Percentiles rank a stretch among this genome's conserved stretches.
Evolutionary conservation across 129 eudicot species (phyloP).

Genomic region (Rutidosis leptorrhynchoides): DNA sequence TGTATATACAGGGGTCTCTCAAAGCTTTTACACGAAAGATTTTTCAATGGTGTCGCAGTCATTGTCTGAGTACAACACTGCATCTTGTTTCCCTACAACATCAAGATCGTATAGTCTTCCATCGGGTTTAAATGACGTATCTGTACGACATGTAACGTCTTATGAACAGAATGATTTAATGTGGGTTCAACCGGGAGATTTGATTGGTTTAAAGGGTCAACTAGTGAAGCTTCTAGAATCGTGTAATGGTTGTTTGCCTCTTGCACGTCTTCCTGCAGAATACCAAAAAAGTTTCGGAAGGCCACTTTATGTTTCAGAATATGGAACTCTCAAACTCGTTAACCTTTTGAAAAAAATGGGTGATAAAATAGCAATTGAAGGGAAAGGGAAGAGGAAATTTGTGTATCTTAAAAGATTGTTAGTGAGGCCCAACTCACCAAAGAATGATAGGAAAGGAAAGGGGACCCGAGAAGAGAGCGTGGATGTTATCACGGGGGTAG

Average conservation of each 20-base stretch:
- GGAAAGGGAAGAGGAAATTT: constrained; percentile 64
- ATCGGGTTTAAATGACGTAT: constrained; percentile 46
- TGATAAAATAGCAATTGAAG: constrained; percentile 56
- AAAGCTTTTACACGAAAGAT: constrained; percentile 41
- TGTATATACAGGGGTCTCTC: constrained; percentile 71
- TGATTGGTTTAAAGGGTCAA: constrained; percentile 74
- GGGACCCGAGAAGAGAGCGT: constrained; percentile 45
- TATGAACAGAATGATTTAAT: constrained; percentile 44
- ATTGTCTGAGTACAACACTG: constrained; percentile 42
- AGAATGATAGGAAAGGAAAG: constrained; percentile 59
- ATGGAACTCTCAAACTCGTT: constrained; percentile 67
- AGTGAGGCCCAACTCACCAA: constrained; percentile 37
- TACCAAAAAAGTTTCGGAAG: constrained; percentile 79
- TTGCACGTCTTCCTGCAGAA: constrained; percentile 69
- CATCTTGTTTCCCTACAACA: constrained; percentile 21
- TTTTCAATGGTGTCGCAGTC: constrained; percentile 48
- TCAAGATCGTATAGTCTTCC: constrained; percentile 53
- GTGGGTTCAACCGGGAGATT: constrained; percentile 93
- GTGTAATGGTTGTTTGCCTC: constrained; percentile 61
- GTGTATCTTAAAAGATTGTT: constrained; percentile 52
- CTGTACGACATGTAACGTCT: constrained; percentile 30
- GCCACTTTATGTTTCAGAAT: constrained; percentile 75
- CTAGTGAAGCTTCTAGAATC: constrained; percentile 67
- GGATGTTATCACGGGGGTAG: constrained; percentile 31
- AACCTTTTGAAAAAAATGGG: constrained; percentile 72